Conservation (phyloP, 768 basidiomycete genomes). For the Podaxis carcinomalis region DNA sequence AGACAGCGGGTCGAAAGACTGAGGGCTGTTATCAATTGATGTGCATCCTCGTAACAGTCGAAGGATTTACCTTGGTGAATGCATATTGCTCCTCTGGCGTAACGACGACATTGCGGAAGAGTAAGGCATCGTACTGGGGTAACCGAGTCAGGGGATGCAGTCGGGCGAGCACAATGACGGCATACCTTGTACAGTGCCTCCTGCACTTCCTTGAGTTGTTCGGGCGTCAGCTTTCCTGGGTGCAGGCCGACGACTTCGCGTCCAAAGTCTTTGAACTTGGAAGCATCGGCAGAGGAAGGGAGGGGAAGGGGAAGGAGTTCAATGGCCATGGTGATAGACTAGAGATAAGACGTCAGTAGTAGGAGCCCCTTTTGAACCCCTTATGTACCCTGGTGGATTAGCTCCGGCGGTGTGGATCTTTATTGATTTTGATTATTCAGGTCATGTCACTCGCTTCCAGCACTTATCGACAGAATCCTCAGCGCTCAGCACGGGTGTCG, state of each 20-base stretch:
- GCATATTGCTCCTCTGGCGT: constrained; percentile 81
- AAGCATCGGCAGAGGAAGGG: constrained; percentile 64
- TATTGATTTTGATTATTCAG: constrained; percentile 1
- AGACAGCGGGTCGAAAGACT: constrained; percentile 52
- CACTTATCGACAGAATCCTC: not conserved
- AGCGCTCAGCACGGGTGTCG: not conserved
- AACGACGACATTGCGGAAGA: constrained; percentile 66
- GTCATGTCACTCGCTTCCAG: not conserved
- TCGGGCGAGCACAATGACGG: not conserved
- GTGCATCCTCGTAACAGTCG: not conserved
- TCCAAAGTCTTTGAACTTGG: constrained; percentile 68
- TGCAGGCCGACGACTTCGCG: constrained; percentile 67
- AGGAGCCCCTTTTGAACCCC: constrained; percentile 10
- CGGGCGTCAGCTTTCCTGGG: constrained; percentile 55
- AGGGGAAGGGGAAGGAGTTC: constrained; percentile 61
- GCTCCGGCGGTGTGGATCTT: not conserved
- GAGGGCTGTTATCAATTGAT: not conserved
- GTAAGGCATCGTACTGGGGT: constrained; percentile 60
- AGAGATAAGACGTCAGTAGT: not conserved
- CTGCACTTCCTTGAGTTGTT: constrained; percentile 60
- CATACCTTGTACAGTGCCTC: constrained; percentile 73
- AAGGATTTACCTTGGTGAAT: constrained; percentile 60
- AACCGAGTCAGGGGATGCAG: not conserved
- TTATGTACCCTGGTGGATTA: not conserved
- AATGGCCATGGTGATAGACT: constrained; percentile 53